Conservation (phyloP, 2,329 filamentous ascomycete species). For the Epichloe bromicola region DNA sequence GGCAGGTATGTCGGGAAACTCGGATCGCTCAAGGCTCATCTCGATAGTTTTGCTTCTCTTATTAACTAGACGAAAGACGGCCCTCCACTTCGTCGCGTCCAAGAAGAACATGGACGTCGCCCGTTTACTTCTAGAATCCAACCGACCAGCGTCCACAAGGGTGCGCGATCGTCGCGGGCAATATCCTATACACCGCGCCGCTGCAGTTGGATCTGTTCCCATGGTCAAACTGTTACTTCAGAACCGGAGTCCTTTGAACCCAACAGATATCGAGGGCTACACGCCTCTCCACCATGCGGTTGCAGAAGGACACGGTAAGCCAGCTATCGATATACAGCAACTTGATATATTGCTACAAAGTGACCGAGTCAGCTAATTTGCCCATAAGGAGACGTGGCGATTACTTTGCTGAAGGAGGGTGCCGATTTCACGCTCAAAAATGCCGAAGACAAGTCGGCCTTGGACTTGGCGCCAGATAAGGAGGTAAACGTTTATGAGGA, state of each 20-base stretch:
- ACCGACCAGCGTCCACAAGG: conserved; percentile 58
- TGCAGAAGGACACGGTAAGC: conserved; percentile 55
- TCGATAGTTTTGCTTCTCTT: neutral
- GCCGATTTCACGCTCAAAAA: conserved; percentile 73
- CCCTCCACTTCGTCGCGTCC: conserved; percentile 81
- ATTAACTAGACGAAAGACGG: conserved; percentile 43
- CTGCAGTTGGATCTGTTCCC: conserved; percentile 77
- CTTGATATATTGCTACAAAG: no score
- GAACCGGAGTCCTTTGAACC: conserved; percentile 67
- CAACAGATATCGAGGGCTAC: conserved; percentile 68
- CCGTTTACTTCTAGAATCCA: conserved; percentile 59
- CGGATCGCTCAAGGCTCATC: no score
- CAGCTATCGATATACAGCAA: no score
- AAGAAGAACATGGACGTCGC: conserved; percentile 80
- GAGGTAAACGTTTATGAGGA: conserved; percentile 43
- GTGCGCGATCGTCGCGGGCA: conserved; percentile 81
- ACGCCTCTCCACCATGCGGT: conserved; percentile 85
- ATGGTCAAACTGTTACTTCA: conserved; percentile 71
- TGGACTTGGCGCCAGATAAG: conserved; percentile 75
- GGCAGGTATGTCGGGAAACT: conserved; percentile 36
- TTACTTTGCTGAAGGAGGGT: conserved; percentile 71
- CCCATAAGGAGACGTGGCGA: conserved; percentile 57
- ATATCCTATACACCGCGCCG: conserved; percentile 80
- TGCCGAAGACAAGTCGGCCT: conserved; percentile 52
- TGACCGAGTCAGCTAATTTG: no score